Evolutionary conservation across 371 early-diverging fungal species (phyloP), one percentile per base, ranked within the genome.

Genomic region (Mucor circinelloides): DNA sequence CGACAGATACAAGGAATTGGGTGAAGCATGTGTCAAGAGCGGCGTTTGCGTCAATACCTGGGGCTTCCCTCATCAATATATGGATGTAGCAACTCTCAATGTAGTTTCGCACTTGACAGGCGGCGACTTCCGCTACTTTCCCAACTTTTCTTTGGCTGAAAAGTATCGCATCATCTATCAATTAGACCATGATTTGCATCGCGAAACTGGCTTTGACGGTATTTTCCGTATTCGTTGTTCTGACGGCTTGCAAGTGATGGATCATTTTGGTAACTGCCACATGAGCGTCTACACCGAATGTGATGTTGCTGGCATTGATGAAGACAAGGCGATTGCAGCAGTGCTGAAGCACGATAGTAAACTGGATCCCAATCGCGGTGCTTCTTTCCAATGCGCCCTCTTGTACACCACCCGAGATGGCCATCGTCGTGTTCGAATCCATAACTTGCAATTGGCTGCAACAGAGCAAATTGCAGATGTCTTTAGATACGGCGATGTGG

Each of bases 281-380:
- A 97, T 95, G 95, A 91, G 92, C 67, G 96, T 96, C 73, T 85
- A 88, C 40, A 95, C 96, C 0, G 99, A 99, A 73, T 80, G 97
- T 34, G 97, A 98, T 75, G 76, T 97, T 13, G 94, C 93, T 2
- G 95, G 95, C n/a, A 83, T 98, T 36, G 96, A 95, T 70, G 87
- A 93, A 46, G 91, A 94, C 48, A 94, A 94, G 73, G 87, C 96
- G 0, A 84, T 97, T 69, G 97, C 89, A 1, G 94, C 93, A 6
- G 76, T 89, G 15, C 75, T 99, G 66, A 93, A 93, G 72, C 94
- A 98, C 69, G 97, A 97, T 61, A 94, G 94, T 40, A 95, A 93
- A 73, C 83, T 99, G 30, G 95, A 96, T 67, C 92, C 94, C 63
- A 91, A 91, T 62, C 83, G 84, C 0, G 94, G 94, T 44, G 90